Evolutionary conservation across 1,284 basidiomycete genomes (phyloP).

Genomic region (Jaminaea rosea): DNA sequence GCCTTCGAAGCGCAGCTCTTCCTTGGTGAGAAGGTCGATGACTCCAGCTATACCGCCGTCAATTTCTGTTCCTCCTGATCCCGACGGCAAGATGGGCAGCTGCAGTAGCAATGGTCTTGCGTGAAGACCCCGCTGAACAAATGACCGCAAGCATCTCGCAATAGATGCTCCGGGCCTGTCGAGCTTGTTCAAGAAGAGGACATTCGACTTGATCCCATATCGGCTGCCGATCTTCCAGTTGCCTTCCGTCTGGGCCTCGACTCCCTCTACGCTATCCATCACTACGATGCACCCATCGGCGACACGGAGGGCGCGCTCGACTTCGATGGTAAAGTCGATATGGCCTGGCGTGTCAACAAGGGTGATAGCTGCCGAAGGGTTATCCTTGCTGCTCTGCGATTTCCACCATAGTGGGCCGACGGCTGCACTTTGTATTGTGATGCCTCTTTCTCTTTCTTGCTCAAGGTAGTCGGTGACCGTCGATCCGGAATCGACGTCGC

Average conservation of each 20-base stretch:
- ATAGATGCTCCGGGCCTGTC: slow-evolving; percentile 75
- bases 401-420: slow-evolving; percentile 72
- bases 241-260: slow-evolving; percentile 77
- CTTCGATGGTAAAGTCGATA: slow-evolving; percentile 89
- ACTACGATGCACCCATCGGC: slow-evolving; percentile 79
- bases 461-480: slow-evolving; percentile 85
- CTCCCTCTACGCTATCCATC: slow-evolving; percentile 80
- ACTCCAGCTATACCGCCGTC: slow-evolving; percentile 59
- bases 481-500: slow-evolving; percentile 77
- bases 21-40: slow-evolving; percentile 33
- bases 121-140: slow-evolving; percentile 62
- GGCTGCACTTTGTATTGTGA: slow-evolving; percentile 83
- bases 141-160: slow-evolving; percentile 60
- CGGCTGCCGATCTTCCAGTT: slow-evolving; percentile 68
- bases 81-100: slow-evolving; percentile 61
- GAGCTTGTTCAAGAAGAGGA: slow-evolving; percentile 79
- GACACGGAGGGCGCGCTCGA: slow-evolving; percentile 79
- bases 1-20: slow-evolving; percentile 23
- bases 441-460: slow-evolving; percentile 76
- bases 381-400: slow-evolving; percentile 40
- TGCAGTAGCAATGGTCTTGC: slow-evolving; percentile 63
- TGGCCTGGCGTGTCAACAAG: slow-evolving; percentile 84
- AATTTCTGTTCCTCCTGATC: slow-evolving; percentile 57
- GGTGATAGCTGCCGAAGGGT: slow-evolving; percentile 61
- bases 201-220: slow-evolving; percentile 65